Evolutionary conservation across 257 asterid genomes (phyloP), one percentile per base, ranked within the genome.

Genomic region (Plectranthus barbatus): DNA sequence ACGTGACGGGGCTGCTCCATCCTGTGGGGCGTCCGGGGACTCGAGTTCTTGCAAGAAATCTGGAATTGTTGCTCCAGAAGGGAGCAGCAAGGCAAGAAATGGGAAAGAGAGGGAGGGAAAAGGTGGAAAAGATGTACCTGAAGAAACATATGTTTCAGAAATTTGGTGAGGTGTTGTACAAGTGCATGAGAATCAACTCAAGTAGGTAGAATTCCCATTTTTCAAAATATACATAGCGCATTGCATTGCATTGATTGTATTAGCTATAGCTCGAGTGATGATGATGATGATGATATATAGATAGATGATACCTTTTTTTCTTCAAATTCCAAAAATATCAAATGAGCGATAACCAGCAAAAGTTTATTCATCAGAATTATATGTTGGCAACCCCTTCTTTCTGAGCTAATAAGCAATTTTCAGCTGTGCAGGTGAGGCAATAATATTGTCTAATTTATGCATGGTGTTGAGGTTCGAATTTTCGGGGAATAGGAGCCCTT

Each of bases 111-210:
- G 99, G 96, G 41, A 87, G 90, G 71, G 83, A 87, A 73, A 90
- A 82, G 71, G 99, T 87, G 74, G 78, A 85, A 81, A 80, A 80
- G 62, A 82, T 81, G 92, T 93, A 84, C 82, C 60, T 90, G 83
- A 93, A 90, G 82, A 82, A 72, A 77, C 94, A 85, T 76, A 84
- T 90, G 96, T 90, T 71, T 77, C 94, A 84, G 85, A 93, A 84
- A 74, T 87, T 93, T 66, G 94, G 92, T 31, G 85, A 93, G 79
- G 90, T 90, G n/a, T 69, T 93, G 64, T 90, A 90, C 75, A 85
- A 76, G 73, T 81, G 90, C 81, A 87, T 87, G 99, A 82, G 86
- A 73, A 80, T 86, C 34, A 84, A 92, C 81, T 86, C 34, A 84
- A 92, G 82, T 88, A 75, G 71, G 52, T 88, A 75, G 71, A 56